A percentile compares a stretch with the other conserved stretches of the same genome.
phyloP scores from a whole-genome alignment of 495 filamentous ascomycete species.

The Lasiosphaeriaceae sp. region DNA sequence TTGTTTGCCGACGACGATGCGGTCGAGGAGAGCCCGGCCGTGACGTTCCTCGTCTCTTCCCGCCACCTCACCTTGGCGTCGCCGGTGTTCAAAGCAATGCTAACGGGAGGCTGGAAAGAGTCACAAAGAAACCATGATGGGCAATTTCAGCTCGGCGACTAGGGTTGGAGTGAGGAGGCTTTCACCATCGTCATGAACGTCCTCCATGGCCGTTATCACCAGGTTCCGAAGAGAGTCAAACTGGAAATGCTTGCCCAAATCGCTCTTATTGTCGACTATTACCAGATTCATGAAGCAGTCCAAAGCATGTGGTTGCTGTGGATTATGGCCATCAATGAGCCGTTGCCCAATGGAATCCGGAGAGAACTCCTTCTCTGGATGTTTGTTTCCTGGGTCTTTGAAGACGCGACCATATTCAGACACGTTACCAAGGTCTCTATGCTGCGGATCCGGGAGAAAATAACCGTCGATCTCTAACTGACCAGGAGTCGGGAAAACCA shows the following conservation, averaged over 20 bases:
- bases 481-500: too few species aligned
- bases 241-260: slow-evolving; percentile 43
- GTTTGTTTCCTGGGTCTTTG: too few species aligned
- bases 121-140: not conserved
- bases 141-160: not conserved
- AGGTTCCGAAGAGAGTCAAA: slow-evolving; percentile 31
- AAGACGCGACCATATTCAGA: too few species aligned
- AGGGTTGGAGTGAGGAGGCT: slow-evolving; percentile 32
- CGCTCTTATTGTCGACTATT: slow-evolving; percentile 42
- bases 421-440: too few species aligned
- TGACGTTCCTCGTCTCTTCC: slow-evolving; percentile 10
- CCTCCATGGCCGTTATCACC: slow-evolving; percentile 36
- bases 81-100: slow-evolving; percentile 8
- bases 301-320: too few species aligned
- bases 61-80: slow-evolving; percentile 10
- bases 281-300: too few species aligned
- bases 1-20: not conserved
- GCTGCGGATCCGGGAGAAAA: too few species aligned
- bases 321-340: too few species aligned
- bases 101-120: slow-evolving; percentile 10
- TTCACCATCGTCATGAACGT: slow-evolving; percentile 42
- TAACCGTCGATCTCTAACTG: too few species aligned
- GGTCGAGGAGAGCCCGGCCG: not conserved
- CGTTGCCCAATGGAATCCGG: too few species aligned
- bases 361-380: too few species aligned